These are phyloP conservation scores for Metschnikowia santaceciliae DNA, from an alignment of 805 yeast species.

Conservation along the genomic window DNA sequence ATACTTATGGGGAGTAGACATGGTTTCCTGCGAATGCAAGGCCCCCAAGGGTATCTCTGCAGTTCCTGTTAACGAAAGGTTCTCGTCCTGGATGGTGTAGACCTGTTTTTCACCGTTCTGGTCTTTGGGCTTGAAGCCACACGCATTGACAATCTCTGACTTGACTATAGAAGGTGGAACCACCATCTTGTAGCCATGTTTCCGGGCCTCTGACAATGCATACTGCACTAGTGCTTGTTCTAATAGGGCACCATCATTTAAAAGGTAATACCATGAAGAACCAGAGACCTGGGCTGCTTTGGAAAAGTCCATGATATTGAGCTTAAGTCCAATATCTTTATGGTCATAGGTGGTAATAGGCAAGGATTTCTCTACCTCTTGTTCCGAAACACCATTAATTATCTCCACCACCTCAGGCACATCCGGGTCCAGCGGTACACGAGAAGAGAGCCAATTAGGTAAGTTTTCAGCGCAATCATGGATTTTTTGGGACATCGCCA, in stretches of 20 bases:
- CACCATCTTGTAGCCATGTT: constrained; percentile 63
- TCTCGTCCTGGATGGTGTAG: constrained; percentile 54
- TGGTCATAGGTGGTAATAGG: constrained; percentile 49
- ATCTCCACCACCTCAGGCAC: constrained; percentile 46
- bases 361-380: constrained; percentile 15
- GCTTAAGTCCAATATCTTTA: constrained; percentile 60
- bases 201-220: constrained; percentile 63
- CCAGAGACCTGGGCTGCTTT: constrained; percentile 77
- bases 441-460: constrained; percentile 59
- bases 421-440: constrained; percentile 39
- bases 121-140: constrained; percentile 95
- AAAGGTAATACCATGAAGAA: constrained; percentile 79
- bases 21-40: constrained; percentile 50
- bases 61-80: constrained; percentile 79
- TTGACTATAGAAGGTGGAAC: constrained; percentile 86
- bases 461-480: constrained; percentile 42
- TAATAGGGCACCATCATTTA: constrained; percentile 79
- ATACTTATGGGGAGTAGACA: constrained; percentile 49
- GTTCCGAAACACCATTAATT: constrained; percentile 45
- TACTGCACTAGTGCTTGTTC: constrained; percentile 89
- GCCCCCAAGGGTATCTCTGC: constrained; percentile 96
- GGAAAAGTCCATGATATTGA: constrained; percentile 64
- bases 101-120: constrained; percentile 82
- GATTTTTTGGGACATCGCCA: constrained; percentile 33
- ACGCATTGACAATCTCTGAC: constrained; percentile 72